A percentile compares a stretch with the other conserved stretches of the same genome.
These are phyloP conservation scores for Wallacemonas sp. DNA, from an alignment of 208 protist species.

Conservation along the genomic window DNA sequence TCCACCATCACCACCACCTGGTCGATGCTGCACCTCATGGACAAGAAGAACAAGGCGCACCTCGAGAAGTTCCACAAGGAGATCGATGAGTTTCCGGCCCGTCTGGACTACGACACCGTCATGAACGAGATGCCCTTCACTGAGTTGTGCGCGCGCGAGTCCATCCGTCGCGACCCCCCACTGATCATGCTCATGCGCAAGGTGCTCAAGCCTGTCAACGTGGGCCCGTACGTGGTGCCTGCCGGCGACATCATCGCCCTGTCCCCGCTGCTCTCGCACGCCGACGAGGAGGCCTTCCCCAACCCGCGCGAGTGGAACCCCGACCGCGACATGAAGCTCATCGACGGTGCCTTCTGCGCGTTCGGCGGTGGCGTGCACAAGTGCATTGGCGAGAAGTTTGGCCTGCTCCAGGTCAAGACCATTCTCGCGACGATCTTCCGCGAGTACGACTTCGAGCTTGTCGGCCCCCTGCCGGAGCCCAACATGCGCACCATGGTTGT, in stretches of 20 bases:
- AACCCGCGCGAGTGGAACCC: conserved; percentile 86
- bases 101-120: conserved; percentile 88
- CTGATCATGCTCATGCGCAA: conserved; percentile 93
- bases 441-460: conserved; percentile 89
- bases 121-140: conserved; percentile 92
- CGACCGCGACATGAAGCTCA: conserved; percentile 79
- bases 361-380: conserved; percentile 92
- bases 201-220: conserved; percentile 77
- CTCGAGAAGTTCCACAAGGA: conserved; percentile 63
- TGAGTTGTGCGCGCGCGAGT: conserved; percentile 85
- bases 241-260: conserved; percentile 86
- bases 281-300: conserved; percentile 83
- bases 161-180: conserved; percentile 91
- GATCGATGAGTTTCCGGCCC: conserved; percentile 77
- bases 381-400: conserved; percentile 94
- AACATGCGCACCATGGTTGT: conserved; percentile 92
- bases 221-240: conserved; percentile 86
- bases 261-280: conserved; percentile 82
- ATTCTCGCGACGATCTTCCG: conserved; percentile 84
- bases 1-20: conserved; percentile 90
- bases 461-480: conserved; percentile 70
- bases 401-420: conserved; percentile 93
- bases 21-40: conserved; percentile 88
- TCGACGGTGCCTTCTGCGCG: conserved; percentile 78
- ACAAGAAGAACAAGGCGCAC: conserved; percentile 62